Evolutionary conservation across 2,329 filamentous ascomycete species (phyloP).

Genomic region (Beauveria pseudobassiana): DNA sequence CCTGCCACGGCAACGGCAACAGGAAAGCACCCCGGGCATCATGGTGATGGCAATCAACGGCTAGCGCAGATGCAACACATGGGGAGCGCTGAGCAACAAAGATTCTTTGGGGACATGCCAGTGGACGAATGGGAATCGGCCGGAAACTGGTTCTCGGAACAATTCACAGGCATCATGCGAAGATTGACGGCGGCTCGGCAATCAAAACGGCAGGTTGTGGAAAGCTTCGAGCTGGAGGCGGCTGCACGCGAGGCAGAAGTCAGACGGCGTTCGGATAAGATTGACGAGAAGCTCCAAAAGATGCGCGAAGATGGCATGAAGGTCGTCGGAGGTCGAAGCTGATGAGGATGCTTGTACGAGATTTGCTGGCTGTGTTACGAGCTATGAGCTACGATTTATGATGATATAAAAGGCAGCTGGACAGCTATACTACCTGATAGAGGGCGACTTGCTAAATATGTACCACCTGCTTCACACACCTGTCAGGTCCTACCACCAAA

Average conservation of each 20-base stretch:
- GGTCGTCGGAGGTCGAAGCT: conserved; percentile 41
- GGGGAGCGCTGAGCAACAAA: conserved; percentile 36
- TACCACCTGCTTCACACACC: conserved; percentile 50
- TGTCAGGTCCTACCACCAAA: conserved; percentile 52
- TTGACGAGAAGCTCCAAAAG: conserved; percentile 46
- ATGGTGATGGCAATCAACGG: conserved; percentile 20
- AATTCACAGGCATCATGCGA: conserved; percentile 43
- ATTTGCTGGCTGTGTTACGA: not conserved
- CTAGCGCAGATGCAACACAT: conserved; percentile 42
- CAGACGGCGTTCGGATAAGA: conserved; percentile 43
- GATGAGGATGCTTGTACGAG: not conserved
- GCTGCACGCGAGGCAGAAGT: conserved; percentile 47
- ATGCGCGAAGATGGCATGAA: conserved; percentile 49
- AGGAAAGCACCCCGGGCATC: conserved; percentile 25
- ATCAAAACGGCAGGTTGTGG: conserved; percentile 41
- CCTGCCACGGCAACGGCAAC: conserved; percentile 38
- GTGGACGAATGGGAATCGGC: conserved; percentile 52
- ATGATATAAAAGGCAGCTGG: not conserved
- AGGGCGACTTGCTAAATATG: conserved; percentile 28
- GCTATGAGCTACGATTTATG: conserved; percentile 9
- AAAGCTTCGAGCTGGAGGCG: conserved; percentile 48
- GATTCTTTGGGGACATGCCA: conserved; percentile 46
- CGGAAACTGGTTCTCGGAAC: conserved; percentile 52
- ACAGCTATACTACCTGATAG: not conserved
- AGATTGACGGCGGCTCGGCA: conserved; percentile 40